phyloP scores from a whole-genome alignment of 345 rosid species.

The Arabidopsis arenosa region DNA sequence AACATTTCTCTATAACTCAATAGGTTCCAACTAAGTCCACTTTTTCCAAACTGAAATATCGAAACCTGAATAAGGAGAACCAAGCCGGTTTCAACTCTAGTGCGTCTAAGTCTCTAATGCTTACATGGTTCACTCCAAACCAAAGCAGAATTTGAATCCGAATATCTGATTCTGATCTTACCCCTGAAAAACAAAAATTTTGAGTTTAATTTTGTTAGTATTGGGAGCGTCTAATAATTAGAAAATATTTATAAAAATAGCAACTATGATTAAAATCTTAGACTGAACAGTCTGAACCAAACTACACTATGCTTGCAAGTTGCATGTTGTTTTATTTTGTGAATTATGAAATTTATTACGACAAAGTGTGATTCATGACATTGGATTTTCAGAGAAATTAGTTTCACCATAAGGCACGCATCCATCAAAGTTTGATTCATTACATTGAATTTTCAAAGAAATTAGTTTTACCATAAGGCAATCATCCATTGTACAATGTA shows the following conservation, averaged over 20 bases:
- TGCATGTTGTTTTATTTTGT: background rate
- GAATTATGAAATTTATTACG: background rate
- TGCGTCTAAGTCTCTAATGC: constrained; percentile 3
- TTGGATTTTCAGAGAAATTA: background rate
- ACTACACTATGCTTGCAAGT: background rate
- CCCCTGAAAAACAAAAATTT: no score
- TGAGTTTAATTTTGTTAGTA: no score
- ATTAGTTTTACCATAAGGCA: constrained; percentile 6
- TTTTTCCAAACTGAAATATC: background rate
- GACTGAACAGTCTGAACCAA: background rate
- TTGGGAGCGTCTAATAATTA: background rate
- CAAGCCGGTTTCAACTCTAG: constrained; percentile 8
- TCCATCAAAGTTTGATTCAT: constrained; percentile 14
- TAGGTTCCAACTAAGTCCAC: constrained; percentile 9
- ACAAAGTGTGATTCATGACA: constrained; percentile 8
- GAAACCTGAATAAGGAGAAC: constrained; percentile 9
- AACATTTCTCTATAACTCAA: background rate
- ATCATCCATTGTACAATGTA: constrained; percentile 18
- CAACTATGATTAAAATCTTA: background rate
- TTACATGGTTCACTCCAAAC: constrained; percentile 24
- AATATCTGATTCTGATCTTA: background rate
- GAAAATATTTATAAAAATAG: background rate
- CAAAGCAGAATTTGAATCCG: background rate
- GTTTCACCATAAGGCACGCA: background rate
- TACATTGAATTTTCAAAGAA: background rate